Evolutionary conservation across 768 basidiomycete species (phyloP).

Genomic region (Phlebiopsis flavidoalba): DNA sequence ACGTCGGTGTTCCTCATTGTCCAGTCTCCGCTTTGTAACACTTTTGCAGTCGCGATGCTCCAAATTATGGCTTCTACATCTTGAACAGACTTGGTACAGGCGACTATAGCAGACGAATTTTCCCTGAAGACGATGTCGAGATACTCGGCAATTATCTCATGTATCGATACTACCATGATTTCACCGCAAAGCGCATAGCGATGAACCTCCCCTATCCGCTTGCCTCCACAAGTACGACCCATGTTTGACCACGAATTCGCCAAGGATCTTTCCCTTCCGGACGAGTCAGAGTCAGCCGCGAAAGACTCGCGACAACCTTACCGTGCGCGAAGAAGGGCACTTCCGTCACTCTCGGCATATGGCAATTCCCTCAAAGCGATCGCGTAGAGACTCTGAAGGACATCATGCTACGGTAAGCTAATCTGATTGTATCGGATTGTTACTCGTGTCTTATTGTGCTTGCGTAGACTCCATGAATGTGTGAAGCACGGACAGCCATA

Average conservation of each 20-base stretch:
- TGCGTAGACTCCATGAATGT: constrained; percentile 54
- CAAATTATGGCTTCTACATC: constrained; percentile 81
- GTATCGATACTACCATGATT: constrained; percentile 70
- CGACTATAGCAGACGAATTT: constrained; percentile 69
- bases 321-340: constrained; percentile 47
- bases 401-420: constrained; percentile 58
- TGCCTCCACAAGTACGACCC: constrained; percentile 10
- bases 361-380: constrained; percentile 67
- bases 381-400: constrained; percentile 63
- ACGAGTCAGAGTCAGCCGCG: constrained; percentile 29
- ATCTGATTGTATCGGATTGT: neutral
- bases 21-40: constrained; percentile 4
- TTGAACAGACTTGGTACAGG: constrained; percentile 78
- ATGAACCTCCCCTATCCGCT: constrained; percentile 23
- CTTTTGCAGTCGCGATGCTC: constrained; percentile 57
- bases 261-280: constrained; percentile 32
- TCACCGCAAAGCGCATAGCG: constrained; percentile 38
- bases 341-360: constrained; percentile 60
- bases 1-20: constrained; percentile 21
- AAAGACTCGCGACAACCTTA: constrained; percentile 23
- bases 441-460: neutral
- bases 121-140: constrained; percentile 74
- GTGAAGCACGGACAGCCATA: constrained; percentile 64
- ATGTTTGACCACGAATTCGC: constrained; percentile 19
- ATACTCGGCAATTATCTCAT: constrained; percentile 62